Evolutionary conservation across 2,329 filamentous ascomycete species (phyloP).

Genomic region (Colletotrichum horii): DNA sequence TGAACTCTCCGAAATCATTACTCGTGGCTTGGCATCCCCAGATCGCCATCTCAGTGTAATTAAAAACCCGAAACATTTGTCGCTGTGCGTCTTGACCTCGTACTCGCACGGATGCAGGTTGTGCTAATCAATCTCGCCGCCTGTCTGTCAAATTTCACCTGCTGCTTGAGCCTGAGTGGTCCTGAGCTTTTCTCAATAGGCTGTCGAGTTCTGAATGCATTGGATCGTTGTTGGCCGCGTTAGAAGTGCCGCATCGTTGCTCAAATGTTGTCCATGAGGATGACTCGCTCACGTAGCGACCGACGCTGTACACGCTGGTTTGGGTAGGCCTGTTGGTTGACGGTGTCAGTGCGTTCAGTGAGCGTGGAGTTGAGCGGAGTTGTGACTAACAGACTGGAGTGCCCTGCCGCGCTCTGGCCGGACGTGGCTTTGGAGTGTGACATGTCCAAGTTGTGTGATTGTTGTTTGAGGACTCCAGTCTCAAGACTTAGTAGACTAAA

Average conservation of each 20-base stretch:
- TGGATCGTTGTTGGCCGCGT: neutral
- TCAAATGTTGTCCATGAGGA: constrained; percentile 5
- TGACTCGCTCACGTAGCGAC: constrained; percentile 4
- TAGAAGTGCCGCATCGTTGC: neutral
- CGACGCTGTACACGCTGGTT: constrained; percentile 4
- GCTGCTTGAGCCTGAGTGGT: neutral
- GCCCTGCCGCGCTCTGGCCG: neutral
- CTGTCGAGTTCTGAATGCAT: neutral
- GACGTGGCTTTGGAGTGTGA: neutral
- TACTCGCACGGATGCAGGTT: neutral
- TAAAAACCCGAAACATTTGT: neutral
- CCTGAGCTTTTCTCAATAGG: neutral
- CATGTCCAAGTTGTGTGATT: neutral
- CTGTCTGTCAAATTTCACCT: neutral
- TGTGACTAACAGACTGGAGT: neutral
- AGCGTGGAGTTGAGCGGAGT: neutral
- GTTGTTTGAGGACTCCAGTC: neutral
- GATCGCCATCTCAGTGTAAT: neutral
- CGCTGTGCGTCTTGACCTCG: neutral
- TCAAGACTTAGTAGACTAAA: neutral
- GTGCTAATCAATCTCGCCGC: neutral
- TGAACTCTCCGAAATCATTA: neutral
- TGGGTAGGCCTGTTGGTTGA: neutral
- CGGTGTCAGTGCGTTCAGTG: neutral
- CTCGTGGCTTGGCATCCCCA: neutral